Base-by-base conservation (phyloP, 176 grass and related monocot species). In the Triticum monococcum region DNA sequence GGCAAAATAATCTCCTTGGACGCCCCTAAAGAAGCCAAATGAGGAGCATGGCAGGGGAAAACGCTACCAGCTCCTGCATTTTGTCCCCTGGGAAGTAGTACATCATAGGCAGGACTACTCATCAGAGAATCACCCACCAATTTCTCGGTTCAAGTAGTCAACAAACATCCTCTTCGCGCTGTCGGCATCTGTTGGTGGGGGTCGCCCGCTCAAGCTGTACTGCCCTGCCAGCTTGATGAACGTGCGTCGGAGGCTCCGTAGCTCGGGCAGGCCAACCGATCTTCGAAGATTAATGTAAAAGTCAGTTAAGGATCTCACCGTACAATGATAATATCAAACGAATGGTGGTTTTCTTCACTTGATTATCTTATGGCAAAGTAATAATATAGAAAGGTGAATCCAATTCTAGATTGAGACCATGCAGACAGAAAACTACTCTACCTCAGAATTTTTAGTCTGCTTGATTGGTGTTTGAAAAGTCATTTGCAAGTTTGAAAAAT, bases 111-210 rank as follows among this genome's bases (percentile, higher is more conserved):
- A 13, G 25, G 40, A 41, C 33, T 30, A 30, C 54, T 35, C 12
- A 43, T 45, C 40, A 52, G 13, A n/a, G 13, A 24, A 92, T 77
- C 81, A 89, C 5, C 81, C 80, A 33, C 91, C 86, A 37, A 95
- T 88, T 92, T 98, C 93, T 28, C 93, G 80, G 85, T 98, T 98
- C 56, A 95, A 87, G 77, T 98, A 98, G 89, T 98, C 93, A 3
- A 90, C 82, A 93, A 95, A 98, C 96, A 95, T 95, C 45, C 93
- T 95, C 64, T 93, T 98, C 28, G 96, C 84, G 4, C 96, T 95
- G 22, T 92, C 89, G 20, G 91, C 88, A 46, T 98, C 96, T 37
- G 91, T 95, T 28, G 93, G 93, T 23, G 95, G 91, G 7, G 96
- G 89, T 12, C 81, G 96, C 46, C 96, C 96, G 28, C 96, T 98